Percentiles rank a stretch among this genome's conserved stretches.
Evolutionary conservation across 495 filamentous ascomycete genomes (phyloP).

Genomic region (Achaetomiella virescens): DNA sequence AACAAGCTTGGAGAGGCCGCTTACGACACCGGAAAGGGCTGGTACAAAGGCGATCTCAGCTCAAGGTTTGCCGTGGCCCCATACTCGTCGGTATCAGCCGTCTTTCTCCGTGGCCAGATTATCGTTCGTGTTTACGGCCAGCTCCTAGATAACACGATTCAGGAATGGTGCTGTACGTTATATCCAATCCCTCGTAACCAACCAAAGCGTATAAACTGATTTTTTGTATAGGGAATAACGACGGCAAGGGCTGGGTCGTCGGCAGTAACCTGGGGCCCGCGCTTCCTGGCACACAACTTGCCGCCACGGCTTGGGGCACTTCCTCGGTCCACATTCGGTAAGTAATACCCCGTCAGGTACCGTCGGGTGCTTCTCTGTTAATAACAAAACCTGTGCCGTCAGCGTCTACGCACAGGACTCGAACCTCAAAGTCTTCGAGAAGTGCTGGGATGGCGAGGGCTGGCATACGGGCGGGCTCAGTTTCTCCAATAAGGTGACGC

Average conservation of each 20-base stretch:
- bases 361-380: too few species aligned
- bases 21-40: neutral
- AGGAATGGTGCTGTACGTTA: constrained; percentile 8
- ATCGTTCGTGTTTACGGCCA: neutral
- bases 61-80: neutral
- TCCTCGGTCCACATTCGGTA: constrained; percentile 1
- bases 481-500: neutral
- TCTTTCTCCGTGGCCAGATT: neutral
- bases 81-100: constrained; percentile 4
- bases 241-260: neutral
- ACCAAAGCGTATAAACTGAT: neutral
- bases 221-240: neutral
- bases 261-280: constrained; percentile 1
- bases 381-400: too few species aligned
- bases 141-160: constrained; percentile 3
- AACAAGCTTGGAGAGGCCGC: constrained; percentile 1
- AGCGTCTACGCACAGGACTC: constrained; percentile 1
- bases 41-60: constrained; percentile 4
- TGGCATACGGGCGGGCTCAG: neutral
- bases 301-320: constrained; percentile 4
- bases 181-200: neutral
- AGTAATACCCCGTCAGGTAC: too few species aligned
- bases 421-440: neutral
- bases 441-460: constrained; percentile 1
- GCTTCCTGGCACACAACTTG: constrained; percentile 3